Evolutionary conservation across 2,329 filamentous ascomycete genomes (phyloP).

Genomic region (Ophiostoma himal-ulmi): DNA sequence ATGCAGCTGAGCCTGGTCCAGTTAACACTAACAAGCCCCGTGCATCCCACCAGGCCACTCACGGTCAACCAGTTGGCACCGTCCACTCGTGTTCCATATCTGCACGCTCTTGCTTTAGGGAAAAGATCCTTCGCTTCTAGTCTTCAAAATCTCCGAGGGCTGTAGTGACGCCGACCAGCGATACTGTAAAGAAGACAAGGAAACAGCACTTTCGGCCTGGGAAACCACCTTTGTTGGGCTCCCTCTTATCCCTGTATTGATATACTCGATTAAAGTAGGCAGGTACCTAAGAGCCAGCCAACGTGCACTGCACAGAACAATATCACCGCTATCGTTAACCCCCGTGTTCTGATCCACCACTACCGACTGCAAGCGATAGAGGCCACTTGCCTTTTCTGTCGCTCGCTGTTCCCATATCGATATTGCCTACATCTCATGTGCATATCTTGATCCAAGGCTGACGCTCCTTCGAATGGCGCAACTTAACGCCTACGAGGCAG

Average conservation of each 20-base stretch:
- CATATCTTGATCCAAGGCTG: constrained; percentile 28
- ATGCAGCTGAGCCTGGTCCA: constrained; percentile 25
- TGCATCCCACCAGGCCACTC: constrained; percentile 26
- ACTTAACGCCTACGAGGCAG: constrained; percentile 28
- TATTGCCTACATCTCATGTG: constrained; percentile 22
- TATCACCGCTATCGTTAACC: neutral
- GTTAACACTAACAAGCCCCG: constrained; percentile 25
- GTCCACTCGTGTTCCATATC: constrained; percentile 18
- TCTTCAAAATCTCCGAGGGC: neutral
- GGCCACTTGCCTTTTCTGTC: constrained; percentile 3
- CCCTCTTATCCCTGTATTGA: neutral
- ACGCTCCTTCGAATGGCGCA: constrained; percentile 33
- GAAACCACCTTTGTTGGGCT: neutral
- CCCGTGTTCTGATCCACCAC: constrained; percentile 8
- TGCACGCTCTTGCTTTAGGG: constrained; percentile 16
- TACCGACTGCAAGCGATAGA: constrained; percentile 12
- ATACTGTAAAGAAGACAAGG: neutral
- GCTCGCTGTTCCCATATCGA: neutral
- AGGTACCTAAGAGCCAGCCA: neutral
- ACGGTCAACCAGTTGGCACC: constrained; percentile 26
- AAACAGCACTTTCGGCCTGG: neutral
- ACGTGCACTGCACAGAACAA: neutral
- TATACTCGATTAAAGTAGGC: neutral
- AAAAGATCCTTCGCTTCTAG: constrained; percentile 9
- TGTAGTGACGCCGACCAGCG: neutral